Conservation (phyloP, 2,329 filamentous ascomycete species). For the Aurifilum marmelostoma region DNA sequence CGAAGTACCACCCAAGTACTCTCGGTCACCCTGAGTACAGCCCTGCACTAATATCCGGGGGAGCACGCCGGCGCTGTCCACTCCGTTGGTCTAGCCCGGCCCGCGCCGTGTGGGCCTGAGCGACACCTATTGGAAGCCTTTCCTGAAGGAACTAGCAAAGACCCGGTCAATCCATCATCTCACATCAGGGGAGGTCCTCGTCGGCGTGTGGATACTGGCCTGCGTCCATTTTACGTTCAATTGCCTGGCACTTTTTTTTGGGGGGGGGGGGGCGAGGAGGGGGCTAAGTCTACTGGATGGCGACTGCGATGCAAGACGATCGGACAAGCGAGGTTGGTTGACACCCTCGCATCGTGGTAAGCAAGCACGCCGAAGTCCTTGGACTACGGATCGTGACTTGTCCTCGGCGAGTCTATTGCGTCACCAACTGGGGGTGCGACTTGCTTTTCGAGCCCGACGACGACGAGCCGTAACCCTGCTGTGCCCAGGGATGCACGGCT, state of each 20-base stretch:
- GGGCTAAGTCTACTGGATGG: too few species aligned
- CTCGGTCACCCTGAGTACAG: neutral
- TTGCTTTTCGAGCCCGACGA: neutral
- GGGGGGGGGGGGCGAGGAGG: too few species aligned
- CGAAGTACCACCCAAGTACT: constrained; percentile 11
- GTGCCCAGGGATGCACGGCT: neutral
- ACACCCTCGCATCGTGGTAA: neutral
- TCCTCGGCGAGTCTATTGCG: neutral
- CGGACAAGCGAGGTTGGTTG: neutral
- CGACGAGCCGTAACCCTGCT: neutral
- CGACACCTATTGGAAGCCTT: constrained; percentile 12
- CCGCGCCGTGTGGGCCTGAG: constrained; percentile 10
- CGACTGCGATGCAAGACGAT: neutral
- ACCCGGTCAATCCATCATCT: neutral
- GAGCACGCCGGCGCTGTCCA: constrained; percentile 5
- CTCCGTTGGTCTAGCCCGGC: constrained; percentile 4
- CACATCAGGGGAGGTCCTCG: neutral
- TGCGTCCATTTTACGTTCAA: neutral
- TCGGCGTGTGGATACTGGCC: neutral
- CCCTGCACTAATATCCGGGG: constrained; percentile 6
- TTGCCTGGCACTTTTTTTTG: neutral
- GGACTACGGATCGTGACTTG: neutral
- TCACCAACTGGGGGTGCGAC: neutral
- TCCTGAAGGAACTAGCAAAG: neutral
- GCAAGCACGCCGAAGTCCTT: neutral